Base-by-base conservation (phyloP, 345 rosid species). In the Euphorbia peplus region DNA sequence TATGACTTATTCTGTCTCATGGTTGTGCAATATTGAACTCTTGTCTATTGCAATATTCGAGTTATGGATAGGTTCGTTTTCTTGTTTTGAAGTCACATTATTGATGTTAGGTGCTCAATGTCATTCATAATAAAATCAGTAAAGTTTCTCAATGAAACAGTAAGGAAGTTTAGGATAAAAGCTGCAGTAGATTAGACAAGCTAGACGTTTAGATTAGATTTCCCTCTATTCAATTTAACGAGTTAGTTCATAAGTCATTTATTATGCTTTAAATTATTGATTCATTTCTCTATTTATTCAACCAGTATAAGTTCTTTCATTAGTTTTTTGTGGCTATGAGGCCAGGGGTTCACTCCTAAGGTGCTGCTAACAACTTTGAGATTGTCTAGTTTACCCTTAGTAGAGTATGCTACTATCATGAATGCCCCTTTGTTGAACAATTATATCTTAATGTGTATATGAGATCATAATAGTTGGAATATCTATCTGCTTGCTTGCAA, bases 21-120 rank as follows among this genome's bases (percentile, higher is more conserved):
- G 6, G 37, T 2, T 32, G 37, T 32, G 37, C 37, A 32, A 32
- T 6, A 32, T 32, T 32, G 6, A 32, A 32, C 4, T 32, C 37
- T 32, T 32, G 37, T 32, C n/a, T n/a, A n/a, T n/a, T n/a, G n/a
- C n/a, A n/a, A n/a, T n/a, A n/a, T n/a, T n/a, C n/a, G n/a, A n/a
- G n/a, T n/a, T n/a, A n/a, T n/a, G n/a, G n/a, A 91, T 79, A 90
- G 99, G 99, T 95, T 58, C 67, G 80, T 69, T 56, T 55, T 71
- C 29, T 53, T 71, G 19, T 19, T 0, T 67, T 13, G 18, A 60
- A 32, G 50, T 26, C 24, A 24, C 28, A 12, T 1, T 61, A 47
- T 58, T 25, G 37, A 21, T 44, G 18, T 44, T 44, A 44, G 50
- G 4, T 44, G 50, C 14, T 44, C 50, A 44, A 44, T 12, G 16